Percentiles rank a stretch among this genome's conserved stretches.
Evolutionary conservation across 768 basidiomycete genomes (phyloP).

Genomic region (Candolleomyces aberdarensis): DNA sequence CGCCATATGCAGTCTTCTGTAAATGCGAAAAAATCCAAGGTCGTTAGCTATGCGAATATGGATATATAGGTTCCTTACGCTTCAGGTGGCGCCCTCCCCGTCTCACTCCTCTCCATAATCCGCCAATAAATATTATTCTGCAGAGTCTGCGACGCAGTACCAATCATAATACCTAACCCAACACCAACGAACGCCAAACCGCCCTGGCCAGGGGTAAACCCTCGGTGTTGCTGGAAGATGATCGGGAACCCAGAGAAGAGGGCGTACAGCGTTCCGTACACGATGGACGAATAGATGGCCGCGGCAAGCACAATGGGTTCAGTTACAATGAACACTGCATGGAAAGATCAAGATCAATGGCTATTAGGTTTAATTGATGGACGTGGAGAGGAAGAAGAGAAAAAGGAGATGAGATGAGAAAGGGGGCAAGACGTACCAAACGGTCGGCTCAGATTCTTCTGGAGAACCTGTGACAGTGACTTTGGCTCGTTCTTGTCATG

Average conservation of each 20-base stretch:
- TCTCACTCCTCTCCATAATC: conserved; percentile 44
- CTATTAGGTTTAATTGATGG: conserved; percentile 5
- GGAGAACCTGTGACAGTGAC: conserved; percentile 40
- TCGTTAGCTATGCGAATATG: neutral
- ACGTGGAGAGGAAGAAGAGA: neutral
- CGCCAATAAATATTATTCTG: conserved; percentile 52
- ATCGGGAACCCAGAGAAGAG: conserved; percentile 63
- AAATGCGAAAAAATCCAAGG: conserved; percentile 1
- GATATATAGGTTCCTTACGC: conserved; percentile 34
- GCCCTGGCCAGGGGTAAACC: conserved; percentile 50
- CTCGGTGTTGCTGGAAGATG: conserved; percentile 51
- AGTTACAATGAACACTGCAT: conserved; percentile 53
- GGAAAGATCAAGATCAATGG: too few species aligned
- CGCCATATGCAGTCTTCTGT: conserved; percentile 58
- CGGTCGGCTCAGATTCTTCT: conserved; percentile 51
- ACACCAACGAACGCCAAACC: conserved; percentile 66
- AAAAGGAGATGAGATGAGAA: neutral
- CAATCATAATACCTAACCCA: conserved; percentile 53
- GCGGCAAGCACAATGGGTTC: conserved; percentile 63
- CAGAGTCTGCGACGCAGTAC: conserved; percentile 48
- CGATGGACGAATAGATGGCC: conserved; percentile 56
- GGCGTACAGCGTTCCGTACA: conserved; percentile 62
- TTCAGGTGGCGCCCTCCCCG: conserved; percentile 57
- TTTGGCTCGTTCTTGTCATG: conserved; percentile 45
- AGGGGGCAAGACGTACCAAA: conserved; percentile 33